phyloP scores from a whole-genome alignment of 169 alveolate genomes.

The Theileria parva region DNA sequence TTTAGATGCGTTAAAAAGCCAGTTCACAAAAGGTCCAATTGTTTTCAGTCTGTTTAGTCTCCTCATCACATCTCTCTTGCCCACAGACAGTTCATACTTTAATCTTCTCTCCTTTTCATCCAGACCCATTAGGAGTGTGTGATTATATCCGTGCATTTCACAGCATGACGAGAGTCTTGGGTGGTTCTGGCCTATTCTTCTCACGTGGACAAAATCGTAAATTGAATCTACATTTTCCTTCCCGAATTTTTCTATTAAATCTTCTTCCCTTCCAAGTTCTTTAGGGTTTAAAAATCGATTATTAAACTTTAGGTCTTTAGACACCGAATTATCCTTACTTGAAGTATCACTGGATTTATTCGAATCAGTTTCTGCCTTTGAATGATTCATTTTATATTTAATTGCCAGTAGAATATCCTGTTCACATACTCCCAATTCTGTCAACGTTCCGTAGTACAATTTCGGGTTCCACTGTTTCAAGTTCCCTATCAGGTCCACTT shows the following conservation, averaged over 20 bases:
- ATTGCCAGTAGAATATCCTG: constrained; percentile 59
- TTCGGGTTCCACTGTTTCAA: constrained; percentile 75
- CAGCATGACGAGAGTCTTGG: constrained; percentile 56
- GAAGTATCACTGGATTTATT: not conserved
- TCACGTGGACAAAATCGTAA: not conserved
- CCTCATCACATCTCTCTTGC: constrained; percentile 52
- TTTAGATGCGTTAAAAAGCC: constrained; percentile 63
- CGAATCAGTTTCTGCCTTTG: not conserved
- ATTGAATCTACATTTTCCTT: not conserved
- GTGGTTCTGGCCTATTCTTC: constrained; percentile 55
- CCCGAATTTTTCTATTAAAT: not conserved
- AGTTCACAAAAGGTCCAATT: constrained; percentile 43
- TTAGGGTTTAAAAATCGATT: not conserved
- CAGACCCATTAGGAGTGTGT: constrained; percentile 10
- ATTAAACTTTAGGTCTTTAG: not conserved
- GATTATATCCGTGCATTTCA: constrained; percentile 54
- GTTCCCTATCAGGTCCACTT: constrained; percentile 74
- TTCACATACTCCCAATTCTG: constrained; percentile 74
- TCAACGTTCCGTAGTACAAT: constrained; percentile 70
- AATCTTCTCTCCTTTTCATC: constrained; percentile 28
- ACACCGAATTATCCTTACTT: not conserved
- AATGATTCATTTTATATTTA: constrained; percentile 17
- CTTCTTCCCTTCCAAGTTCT: not conserved
- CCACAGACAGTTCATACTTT: constrained; percentile 11
- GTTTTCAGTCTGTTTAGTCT: constrained; percentile 57